Evolutionary conservation across 2,329 filamentous ascomycete species (phyloP), one percentile per base, ranked within the genome.

Genomic region (Scedosporium boydii): DNA sequence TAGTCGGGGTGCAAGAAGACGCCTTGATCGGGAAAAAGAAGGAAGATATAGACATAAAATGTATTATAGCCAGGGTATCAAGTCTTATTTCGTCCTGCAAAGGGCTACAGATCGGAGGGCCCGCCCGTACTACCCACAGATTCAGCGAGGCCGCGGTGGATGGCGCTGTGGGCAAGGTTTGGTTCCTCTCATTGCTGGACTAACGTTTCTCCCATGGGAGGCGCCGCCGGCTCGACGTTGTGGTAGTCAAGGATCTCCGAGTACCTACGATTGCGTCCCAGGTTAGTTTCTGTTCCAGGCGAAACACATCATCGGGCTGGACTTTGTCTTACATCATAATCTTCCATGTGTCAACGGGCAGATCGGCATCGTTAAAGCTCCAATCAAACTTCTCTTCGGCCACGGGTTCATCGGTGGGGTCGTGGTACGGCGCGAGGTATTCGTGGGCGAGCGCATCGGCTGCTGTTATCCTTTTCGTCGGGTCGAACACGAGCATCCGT

Each of bases 321-420:
- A 16, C 61, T 42, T 46, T 46, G 27, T 75, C 89, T 72, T 82
- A 96, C 95, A 99, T 99, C 95, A 98, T 99, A 74, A 99, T 97
- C 81, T 99, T 99, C 95, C 95, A 99, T n/a, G 93, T 96, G 73
- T 99, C 95, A 59, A 98, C 93, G 0, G 95, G 93, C 63, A 99
- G 80, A 73, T 99, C 95, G 58, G 93, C 95, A 70, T 99, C 95
- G 75, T 98, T 98, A 79, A 99, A 99, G 61, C 93, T 97, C 95
- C 95, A 99, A 74, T 99, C 95, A 70, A 99, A 99, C 79, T 96
- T 97, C 80, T 97, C 93, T 65, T 96, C 91, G 23, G 95, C 91
- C 16, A 92, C 87, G 1, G 95, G 95, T 80, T 99, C 95, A 71
- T 99, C 95, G 55, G 90, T 95, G 7, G 95, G 93, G 73, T 99